Base-by-base conservation (phyloP, 495 filamentous ascomycete species). In the Neurospora discreta region DNA sequence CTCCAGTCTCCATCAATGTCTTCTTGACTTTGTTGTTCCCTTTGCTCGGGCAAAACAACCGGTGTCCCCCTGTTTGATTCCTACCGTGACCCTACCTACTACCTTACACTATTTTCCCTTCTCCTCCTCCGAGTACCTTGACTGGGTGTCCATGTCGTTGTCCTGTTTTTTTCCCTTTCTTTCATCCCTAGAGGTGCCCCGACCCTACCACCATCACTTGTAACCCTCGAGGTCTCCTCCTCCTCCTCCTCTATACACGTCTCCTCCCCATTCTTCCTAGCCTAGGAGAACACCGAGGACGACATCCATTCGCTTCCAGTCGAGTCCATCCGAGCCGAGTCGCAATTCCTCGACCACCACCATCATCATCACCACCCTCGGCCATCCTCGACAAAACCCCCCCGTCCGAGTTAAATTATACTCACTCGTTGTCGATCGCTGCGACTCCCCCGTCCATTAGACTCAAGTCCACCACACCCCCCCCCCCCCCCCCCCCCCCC, bases 31-130 rank as follows among this genome's bases (percentile, higher is more conserved):
- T 38, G 5, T 36, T 36, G 60, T 72, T 71, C 73, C 75, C 75
- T 71, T 73, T 71, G 69, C 71, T 78, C 76, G 76, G 76, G 69
- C 76, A 40, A 69, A 68, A 46, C 52, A 23, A 60, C 52, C 30
- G 52, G 52, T 60, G 30, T 16, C 13, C 52, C 52, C 52, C 52
- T 60, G 52, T 60, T 30, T 60, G 23, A 30, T 60, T 60, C 52
- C 23, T 60, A 38, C 38, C 38, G 7, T 38, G 33, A n/a, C n/a
- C 4, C 33, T 36, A 36, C 33, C 33, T 36, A 5, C 33, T 36
- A 36, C 33, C 33, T 36, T 5, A n/a, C n/a, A 58, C 43, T 46
- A 46, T 44, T 44, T 44, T 44, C 43, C 43, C 46, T 58, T 13
- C 46, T 58, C 46, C 20, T 52, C 44, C 10, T 58, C 46, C 20